Conservation (phyloP, 108 stramenopile genomes). For the Cylindrotheca fusiformis region DNA sequence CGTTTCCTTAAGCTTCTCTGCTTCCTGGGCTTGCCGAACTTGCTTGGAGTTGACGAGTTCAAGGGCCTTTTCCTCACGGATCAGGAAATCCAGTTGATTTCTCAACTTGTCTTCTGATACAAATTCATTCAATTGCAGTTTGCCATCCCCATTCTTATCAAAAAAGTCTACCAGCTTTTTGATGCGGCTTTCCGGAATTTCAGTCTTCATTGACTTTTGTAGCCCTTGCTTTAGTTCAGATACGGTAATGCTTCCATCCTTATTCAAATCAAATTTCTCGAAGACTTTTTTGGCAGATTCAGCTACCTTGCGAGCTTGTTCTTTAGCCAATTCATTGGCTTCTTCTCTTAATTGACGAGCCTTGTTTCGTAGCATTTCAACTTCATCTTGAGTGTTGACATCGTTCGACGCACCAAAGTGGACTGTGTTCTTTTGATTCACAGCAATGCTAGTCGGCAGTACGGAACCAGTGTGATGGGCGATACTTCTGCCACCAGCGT, state of each 20-base stretch:
- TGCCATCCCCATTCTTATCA: conserved; percentile 52
- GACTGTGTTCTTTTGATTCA: no score
- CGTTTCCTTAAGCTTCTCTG: conserved; percentile 32
- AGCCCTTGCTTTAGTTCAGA: conserved; percentile 53
- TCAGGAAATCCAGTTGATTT: conserved; percentile 45
- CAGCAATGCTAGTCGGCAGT: no score
- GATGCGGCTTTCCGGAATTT: conserved; percentile 43
- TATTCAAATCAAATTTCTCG: conserved; percentile 49
- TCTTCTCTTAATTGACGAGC: conserved; percentile 58
- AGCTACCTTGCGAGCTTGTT: conserved; percentile 51
- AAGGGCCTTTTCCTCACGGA: conserved; percentile 60
- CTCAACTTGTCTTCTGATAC: conserved; percentile 48
- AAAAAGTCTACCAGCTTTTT: conserved; percentile 47
- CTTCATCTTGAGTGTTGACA: no score
- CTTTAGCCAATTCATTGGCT: conserved; percentile 47
- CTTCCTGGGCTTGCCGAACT: no score
- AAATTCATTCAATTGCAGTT: conserved; percentile 54
- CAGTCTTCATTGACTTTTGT: conserved; percentile 58
- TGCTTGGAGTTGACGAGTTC: no score
- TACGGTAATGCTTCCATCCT: conserved; percentile 49
- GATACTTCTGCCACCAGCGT: no score
- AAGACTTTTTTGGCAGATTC: conserved; percentile 50
- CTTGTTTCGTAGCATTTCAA: conserved; percentile 48
- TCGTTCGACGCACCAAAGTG: no score
- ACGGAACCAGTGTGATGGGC: no score